Percentiles rank a stretch among this genome's conserved stretches.
These are phyloP conservation scores for Fusarium metavorans DNA, from an alignment of 2,329 filamentous ascomycete genomes.

Conservation along the genomic window DNA sequence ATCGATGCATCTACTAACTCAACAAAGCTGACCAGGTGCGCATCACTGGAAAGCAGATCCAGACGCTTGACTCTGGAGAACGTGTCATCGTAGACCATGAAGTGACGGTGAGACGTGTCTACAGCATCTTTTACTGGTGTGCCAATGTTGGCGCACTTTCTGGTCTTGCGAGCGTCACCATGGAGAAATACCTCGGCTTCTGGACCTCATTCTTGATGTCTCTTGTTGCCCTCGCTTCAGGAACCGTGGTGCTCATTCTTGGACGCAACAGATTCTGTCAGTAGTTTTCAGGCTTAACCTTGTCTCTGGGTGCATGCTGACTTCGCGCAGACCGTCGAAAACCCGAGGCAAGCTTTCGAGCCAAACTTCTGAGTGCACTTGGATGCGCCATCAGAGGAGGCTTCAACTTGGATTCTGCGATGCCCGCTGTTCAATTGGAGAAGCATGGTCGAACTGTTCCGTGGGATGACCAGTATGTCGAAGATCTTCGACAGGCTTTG, in stretches of 20 bases:
- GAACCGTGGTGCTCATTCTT: neutral
- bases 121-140: constrained; percentile 71
- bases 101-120: constrained; percentile 73
- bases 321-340: neutral
- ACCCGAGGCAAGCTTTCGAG: neutral
- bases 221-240: neutral
- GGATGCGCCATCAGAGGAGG: neutral
- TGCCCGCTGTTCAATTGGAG: neutral
- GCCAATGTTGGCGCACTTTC: constrained; percentile 67
- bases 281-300: neutral
- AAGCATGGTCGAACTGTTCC: neutral
- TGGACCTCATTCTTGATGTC: constrained; percentile 1
- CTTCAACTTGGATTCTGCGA: neutral
- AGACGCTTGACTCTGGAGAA: constrained; percentile 50
- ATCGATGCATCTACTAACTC: neutral
- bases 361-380: neutral
- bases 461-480: constrained; percentile 2
- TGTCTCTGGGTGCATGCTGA: neutral
- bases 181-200: constrained; percentile 64
- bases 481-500: neutral
- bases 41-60: neutral
- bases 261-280: neutral
- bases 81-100: constrained; percentile 77
- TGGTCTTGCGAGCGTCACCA: constrained; percentile 64
- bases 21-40: neutral